Evolutionary conservation across 2,329 filamentous ascomycete species (phyloP).

Genomic region (Nothomitra cinnamomea): DNA sequence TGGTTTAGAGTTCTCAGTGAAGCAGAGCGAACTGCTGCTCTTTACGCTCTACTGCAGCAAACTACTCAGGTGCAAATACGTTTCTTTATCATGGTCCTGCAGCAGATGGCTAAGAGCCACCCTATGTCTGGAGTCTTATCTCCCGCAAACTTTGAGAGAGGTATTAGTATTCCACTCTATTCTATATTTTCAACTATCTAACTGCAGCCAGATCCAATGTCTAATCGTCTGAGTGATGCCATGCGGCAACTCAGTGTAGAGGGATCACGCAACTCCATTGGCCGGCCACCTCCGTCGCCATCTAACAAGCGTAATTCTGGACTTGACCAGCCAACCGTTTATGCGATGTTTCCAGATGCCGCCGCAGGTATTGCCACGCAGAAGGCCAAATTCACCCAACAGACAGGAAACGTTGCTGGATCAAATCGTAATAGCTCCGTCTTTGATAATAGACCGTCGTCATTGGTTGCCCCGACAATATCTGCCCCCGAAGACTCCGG

Average conservation of each 20-base stretch:
- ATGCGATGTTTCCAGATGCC: constrained; percentile 97
- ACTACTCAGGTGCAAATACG: constrained; percentile 97
- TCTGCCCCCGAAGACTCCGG: constrained; percentile 46
- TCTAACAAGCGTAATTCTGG: constrained; percentile 81
- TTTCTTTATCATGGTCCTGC: constrained; percentile 96
- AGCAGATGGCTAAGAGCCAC: constrained; percentile 97
- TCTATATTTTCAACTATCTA: constrained; percentile 2
- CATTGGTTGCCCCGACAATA: constrained; percentile 59
- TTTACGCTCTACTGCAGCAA: constrained; percentile 92
- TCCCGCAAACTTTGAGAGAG: constrained; percentile 92
- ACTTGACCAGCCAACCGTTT: constrained; percentile 85
- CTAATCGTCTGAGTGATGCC: constrained; percentile 82
- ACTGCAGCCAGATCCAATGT: constrained; percentile 68
- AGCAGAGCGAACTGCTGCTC: constrained; percentile 82
- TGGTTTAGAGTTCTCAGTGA: constrained; percentile 98
- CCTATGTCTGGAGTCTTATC: constrained; percentile 93
- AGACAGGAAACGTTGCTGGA: constrained; percentile 74
- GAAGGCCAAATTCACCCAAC: constrained; percentile 92
- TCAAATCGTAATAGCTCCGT: constrained; percentile 86
- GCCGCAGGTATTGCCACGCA: constrained; percentile 97
- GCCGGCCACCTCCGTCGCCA: constrained; percentile 61
- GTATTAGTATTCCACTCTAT: constrained; percentile 27
- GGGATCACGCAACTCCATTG: constrained; percentile 70
- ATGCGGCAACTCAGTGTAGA: constrained; percentile 92
- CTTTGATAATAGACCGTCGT: constrained; percentile 52